These are phyloP conservation scores for Zelopaecilomyces penicillatus DNA, from an alignment of 2,329 filamentous ascomycete species.

Conservation along the genomic window DNA sequence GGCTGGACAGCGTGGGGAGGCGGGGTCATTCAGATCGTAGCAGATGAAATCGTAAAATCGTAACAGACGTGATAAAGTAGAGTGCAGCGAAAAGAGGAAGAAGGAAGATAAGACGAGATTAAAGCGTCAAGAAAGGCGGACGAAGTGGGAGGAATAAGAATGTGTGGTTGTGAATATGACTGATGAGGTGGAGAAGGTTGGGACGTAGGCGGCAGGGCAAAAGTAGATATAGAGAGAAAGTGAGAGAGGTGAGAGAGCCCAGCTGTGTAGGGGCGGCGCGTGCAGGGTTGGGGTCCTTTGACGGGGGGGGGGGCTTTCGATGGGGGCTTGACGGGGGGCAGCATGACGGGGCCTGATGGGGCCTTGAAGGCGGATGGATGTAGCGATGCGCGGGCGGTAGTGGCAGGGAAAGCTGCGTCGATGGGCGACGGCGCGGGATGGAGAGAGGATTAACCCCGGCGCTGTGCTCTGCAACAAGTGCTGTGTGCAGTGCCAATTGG, in stretches of 20 bases:
- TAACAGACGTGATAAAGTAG: conserved; percentile 21
- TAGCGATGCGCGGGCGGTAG: no score
- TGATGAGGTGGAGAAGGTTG: conserved; percentile 1
- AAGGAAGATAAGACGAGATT: background rate
- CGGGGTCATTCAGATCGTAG: conserved; percentile 11
- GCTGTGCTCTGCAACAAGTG: no score
- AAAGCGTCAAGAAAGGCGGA: background rate
- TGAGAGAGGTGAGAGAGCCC: background rate
- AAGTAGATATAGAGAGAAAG: background rate
- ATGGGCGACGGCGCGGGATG: no score
- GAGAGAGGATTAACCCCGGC: no score
- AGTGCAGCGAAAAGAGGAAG: background rate
- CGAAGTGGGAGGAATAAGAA: background rate
- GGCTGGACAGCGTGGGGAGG: background rate
- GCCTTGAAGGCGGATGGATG: no score
- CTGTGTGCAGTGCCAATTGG: no score
- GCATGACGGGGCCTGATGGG: no score
- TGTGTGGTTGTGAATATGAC: background rate
- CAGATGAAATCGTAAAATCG: conserved; percentile 45
- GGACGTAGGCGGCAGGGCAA: conserved; percentile 1
- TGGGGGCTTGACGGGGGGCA: background rate
- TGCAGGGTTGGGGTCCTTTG: background rate
- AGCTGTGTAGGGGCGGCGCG: background rate
- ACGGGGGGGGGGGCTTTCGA: background rate
- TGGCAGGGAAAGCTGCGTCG: no score